Conservation (phyloP, 2,329 filamentous ascomycete species). For the Aspergillus novofumigatus region DNA sequence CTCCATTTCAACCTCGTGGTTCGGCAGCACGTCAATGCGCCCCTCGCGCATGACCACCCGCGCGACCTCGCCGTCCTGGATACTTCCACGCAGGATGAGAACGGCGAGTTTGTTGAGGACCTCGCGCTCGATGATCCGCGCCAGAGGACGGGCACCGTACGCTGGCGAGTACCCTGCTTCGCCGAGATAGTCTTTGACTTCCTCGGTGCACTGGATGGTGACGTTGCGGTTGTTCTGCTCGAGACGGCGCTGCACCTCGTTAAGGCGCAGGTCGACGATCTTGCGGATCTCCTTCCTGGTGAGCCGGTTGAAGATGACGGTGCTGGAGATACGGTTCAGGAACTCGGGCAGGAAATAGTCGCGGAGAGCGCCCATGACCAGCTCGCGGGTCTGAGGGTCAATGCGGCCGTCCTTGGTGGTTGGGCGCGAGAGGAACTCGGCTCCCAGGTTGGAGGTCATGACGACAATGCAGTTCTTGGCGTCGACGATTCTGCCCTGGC, state of each 20-base stretch:
- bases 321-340: slow-evolving; percentile 93
- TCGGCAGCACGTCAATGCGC: slow-evolving; percentile 75
- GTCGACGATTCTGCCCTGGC: slow-evolving; percentile 90
- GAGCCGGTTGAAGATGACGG: slow-evolving; percentile 97
- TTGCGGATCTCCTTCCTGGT: slow-evolving; percentile 84
- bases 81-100: slow-evolving; percentile 77
- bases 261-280: slow-evolving; percentile 87
- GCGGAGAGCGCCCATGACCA: slow-evolving; percentile 86
- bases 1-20: slow-evolving; percentile 64
- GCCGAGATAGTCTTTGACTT: slow-evolving; percentile 90
- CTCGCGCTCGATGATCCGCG: slow-evolving; percentile 91
- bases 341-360: slow-evolving; percentile 98
- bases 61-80: slow-evolving; percentile 81
- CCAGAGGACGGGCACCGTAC: slow-evolving; percentile 86
- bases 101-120: slow-evolving; percentile 91
- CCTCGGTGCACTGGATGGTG: slow-evolving; percentile 71
- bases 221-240: slow-evolving; percentile 80
- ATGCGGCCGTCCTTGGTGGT: slow-evolving; percentile 76
- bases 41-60: slow-evolving; percentile 74
- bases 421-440: slow-evolving; percentile 83
- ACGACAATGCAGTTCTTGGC: slow-evolving; percentile 98
- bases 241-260: slow-evolving; percentile 90
- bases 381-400: slow-evolving; percentile 76
- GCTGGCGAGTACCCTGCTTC: slow-evolving; percentile 89
- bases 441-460: slow-evolving; percentile 97